Evolutionary conservation across 306 rosid species (phyloP).

Genomic region (Cicer cuneatum): DNA sequence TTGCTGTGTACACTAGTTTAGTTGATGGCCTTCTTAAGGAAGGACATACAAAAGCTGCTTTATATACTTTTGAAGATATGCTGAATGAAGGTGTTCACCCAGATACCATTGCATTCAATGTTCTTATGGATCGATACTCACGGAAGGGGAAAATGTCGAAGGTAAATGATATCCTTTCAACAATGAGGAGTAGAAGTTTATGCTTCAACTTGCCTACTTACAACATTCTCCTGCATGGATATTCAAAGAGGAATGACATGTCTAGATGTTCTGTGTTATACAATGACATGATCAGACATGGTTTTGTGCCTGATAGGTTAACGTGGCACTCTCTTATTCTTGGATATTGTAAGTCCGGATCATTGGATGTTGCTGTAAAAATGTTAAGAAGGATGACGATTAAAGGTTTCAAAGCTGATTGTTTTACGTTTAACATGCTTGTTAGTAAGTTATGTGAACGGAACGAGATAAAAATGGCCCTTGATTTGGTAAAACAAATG

Average conservation of each 20-base stretch:
- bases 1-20: slow-evolving; percentile 62
- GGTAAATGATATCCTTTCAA: slow-evolving; percentile 57
- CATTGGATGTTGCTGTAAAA: slow-evolving; percentile 69
- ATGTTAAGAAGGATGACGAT: slow-evolving; percentile 57
- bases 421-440: slow-evolving; percentile 63
- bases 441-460: slow-evolving; percentile 64
- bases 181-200: slow-evolving; percentile 56
- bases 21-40: slow-evolving; percentile 69
- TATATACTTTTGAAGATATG: slow-evolving; percentile 70
- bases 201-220: slow-evolving; percentile 63
- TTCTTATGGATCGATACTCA: slow-evolving; percentile 62
- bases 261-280: slow-evolving; percentile 54
- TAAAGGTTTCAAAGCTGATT: slow-evolving; percentile 60
- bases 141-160: slow-evolving; percentile 61
- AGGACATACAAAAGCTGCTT: slow-evolving; percentile 69
- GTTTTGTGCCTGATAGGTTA: slow-evolving; percentile 60
- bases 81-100: slow-evolving; percentile 58
- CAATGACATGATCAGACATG: slow-evolving; percentile 50
- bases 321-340: slow-evolving; percentile 76
- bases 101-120: slow-evolving; percentile 63
- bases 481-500: slow-evolving; percentile 61
- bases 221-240: slow-evolving; percentile 77
- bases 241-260: slow-evolving; percentile 59
- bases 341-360: slow-evolving; percentile 58
- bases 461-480: slow-evolving; percentile 56